A percentile compares a stretch with the other conserved stretches of the same genome.
These are phyloP conservation scores for Sporothrix phasma DNA, from an alignment of 2,329 filamentous ascomycete species.

Conservation along the genomic window DNA sequence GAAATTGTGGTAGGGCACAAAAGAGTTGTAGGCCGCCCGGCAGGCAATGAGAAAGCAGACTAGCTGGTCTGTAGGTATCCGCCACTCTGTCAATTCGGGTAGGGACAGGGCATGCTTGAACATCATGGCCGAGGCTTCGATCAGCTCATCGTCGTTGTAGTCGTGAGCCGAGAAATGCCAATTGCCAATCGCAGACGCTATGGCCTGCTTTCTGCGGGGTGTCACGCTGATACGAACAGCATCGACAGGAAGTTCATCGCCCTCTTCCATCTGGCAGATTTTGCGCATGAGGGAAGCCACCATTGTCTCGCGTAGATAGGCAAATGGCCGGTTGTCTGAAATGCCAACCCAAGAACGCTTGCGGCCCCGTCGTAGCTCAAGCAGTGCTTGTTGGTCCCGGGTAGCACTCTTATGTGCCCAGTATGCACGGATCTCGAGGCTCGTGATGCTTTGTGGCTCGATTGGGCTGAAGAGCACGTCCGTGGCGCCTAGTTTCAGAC, in stretches of 20 bases:
- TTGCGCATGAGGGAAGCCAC: constrained; percentile 82
- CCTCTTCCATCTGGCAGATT: constrained; percentile 59
- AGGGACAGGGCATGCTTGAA: constrained; percentile 77
- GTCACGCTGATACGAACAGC: constrained; percentile 59
- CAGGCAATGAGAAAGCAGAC: constrained; percentile 80
- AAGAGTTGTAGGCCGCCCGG: constrained; percentile 88
- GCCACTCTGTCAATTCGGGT: constrained; percentile 72
- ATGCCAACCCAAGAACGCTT: constrained; percentile 90
- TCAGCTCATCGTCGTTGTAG: constrained; percentile 80
- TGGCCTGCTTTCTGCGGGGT: constrained; percentile 51
- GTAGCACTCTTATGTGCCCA: constrained; percentile 67
- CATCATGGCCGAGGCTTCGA: constrained; percentile 78
- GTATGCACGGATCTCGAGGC: constrained; percentile 74
- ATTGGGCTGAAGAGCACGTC: constrained; percentile 80
- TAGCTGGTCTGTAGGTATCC: constrained; percentile 72
- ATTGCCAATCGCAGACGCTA: constrained; percentile 60
- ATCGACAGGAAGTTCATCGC: constrained; percentile 52
- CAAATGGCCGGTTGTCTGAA: constrained; percentile 74
- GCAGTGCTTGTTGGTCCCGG: constrained; percentile 60
- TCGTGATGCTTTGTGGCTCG: constrained; percentile 60
- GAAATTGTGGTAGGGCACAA: constrained; percentile 97
- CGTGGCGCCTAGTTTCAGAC: constrained; percentile 74
- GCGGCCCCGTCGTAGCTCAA: constrained; percentile 62
- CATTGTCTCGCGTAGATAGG: constrained; percentile 87
- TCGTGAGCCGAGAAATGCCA: constrained; percentile 90